Base-by-base conservation (phyloP, 257 asterid species). In the Coffea canephora region DNA sequence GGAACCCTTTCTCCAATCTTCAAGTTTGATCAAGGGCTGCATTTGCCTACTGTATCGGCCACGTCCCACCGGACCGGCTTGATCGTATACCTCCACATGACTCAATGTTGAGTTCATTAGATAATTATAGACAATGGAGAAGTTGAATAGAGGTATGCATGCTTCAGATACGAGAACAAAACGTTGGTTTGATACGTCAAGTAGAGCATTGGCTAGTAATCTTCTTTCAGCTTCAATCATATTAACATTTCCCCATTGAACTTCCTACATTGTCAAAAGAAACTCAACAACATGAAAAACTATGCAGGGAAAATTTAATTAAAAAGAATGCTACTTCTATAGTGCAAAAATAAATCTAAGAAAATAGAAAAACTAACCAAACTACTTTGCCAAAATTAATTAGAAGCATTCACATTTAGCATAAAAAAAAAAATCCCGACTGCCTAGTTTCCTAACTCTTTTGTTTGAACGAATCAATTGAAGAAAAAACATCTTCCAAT, bases 201-300 rank as follows among this genome's bases (percentile, higher is more conserved):
- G 91, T 62, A 95, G 96, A 2, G 99, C 98, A 73, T 95, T 88
- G 15, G 97, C 99, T 34, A 95, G 82, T 62, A 95, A 21, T 49
- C 99, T 85, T 2, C 98, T 77, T 80, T 95, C 99, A 5, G 98
- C 99, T 85, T 93, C 98, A 10, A 95, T 75, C 99, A 95, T 95
- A 86, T 89, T 91, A 6, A 87, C 89, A 0, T 89, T 69, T 0
- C 99, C 99, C 99, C 99, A 95, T 68, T 76, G 64, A 1, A 95
- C 98, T 75, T 75, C 84, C 98, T 95, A 88, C 86, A 85, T 69
- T 52, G 39, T 66, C 10, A 59, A 64, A 48, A 23, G 45, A 71
- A 34, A 59, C 14, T 16, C 2, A 3, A 59, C 12, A 1, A 4
- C 0, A 73, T 16, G 11, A 8, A 39, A 19, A 55, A 18, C 2